A percentile compares a stretch with the other conserved stretches of the same genome.
These are phyloP conservation scores for Wakefieldia striispora DNA, from an alignment of 768 basidiomycete species.

Conservation along the genomic window DNA sequence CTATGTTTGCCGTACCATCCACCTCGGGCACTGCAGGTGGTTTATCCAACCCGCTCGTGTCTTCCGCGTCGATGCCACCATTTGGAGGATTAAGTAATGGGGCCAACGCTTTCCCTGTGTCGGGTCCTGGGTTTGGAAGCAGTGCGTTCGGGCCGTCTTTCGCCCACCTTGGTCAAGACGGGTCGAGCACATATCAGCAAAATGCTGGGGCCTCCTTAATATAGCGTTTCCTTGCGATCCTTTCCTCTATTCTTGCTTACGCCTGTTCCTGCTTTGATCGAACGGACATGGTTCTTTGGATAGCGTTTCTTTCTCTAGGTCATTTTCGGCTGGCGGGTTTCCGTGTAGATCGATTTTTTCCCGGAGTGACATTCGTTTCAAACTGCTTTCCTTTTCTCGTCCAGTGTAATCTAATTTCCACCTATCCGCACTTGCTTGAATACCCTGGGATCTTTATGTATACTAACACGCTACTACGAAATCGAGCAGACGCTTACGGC, in stretches of 20 bases:
- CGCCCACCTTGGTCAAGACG: constrained; percentile 15
- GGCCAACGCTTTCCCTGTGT: constrained; percentile 1
- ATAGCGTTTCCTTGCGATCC: constrained; percentile 28
- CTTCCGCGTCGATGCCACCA: constrained; percentile 27
- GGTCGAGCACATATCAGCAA: constrained; percentile 35
- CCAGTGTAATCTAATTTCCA: constrained; percentile 25
- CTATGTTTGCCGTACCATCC: constrained; percentile 47
- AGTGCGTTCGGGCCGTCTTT: constrained; percentile 25
- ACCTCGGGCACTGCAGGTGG: constrained; percentile 7
- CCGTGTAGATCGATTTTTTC: constrained; percentile 1
- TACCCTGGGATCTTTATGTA: constrained; percentile 15
- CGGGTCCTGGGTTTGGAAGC: constrained; percentile 18
- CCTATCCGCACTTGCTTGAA: constrained; percentile 13
- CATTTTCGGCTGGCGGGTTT: constrained; percentile 12
- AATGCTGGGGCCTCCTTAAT: constrained; percentile 50
- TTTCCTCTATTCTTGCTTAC: not conserved
- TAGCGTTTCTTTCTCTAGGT: not conserved
- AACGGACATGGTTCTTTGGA: constrained; percentile 3
- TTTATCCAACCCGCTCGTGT: constrained; percentile 7
- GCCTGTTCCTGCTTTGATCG: not conserved
- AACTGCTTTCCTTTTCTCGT: not conserved
- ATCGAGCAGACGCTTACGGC: not conserved
- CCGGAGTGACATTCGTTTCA: constrained; percentile 4
- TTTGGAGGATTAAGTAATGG: constrained; percentile 22
- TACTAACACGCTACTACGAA: not conserved